Conservation (phyloP, 106 monocot species). For the Dactylorhiza incarnata region DNA sequence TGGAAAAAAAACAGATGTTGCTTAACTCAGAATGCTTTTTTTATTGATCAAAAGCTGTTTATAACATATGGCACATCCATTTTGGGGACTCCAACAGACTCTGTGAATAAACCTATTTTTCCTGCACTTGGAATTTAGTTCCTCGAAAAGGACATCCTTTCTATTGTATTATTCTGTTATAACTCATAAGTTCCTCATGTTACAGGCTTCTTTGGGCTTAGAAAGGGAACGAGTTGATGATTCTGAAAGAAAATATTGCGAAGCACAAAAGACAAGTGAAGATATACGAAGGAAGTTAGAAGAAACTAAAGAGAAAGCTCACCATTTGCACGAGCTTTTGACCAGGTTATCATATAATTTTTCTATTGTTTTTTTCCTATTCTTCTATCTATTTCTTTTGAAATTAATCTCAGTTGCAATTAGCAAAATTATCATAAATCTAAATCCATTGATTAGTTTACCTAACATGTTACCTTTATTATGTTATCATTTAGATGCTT, state of each 20-base stretch:
- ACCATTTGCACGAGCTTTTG: conserved; percentile 63
- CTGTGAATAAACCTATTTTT: neutral
- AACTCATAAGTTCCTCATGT: conserved; percentile 4
- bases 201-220: conserved; percentile 54
- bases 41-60: neutral
- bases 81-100: neutral
- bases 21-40: neutral
- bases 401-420: neutral
- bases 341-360: conserved; percentile 43
- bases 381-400: too few relatives aligned
- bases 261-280: conserved; percentile 43
- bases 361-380: neutral
- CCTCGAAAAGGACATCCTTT: neutral
- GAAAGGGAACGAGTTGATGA: conserved; percentile 76
- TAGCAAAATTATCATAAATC: neutral
- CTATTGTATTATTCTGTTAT: neutral
- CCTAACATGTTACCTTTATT: neutral
- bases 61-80: neutral
- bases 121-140: neutral
- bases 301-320: conserved; percentile 64
- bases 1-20: neutral
- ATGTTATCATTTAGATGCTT: neutral
- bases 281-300: conserved; percentile 60
- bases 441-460: neutral
- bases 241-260: conserved; percentile 43